Evolutionary conservation across 345 rosid species (phyloP), one percentile per base, ranked within the genome.

Genomic region (Murraya koenigii): DNA sequence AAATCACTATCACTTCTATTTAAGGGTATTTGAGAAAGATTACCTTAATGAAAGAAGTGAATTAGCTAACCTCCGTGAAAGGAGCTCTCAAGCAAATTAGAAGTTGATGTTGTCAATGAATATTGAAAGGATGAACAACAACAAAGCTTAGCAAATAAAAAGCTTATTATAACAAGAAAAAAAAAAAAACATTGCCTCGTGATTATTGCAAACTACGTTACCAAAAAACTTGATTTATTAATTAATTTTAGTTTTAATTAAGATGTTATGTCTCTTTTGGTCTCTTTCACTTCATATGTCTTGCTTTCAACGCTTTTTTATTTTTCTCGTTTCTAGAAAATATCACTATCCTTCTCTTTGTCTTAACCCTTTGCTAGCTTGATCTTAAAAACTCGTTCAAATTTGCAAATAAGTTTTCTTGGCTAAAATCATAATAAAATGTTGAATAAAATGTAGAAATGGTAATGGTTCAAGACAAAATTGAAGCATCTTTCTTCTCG

Each of bases 161-260:
- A 7, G 20, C 14, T 71, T 35, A 1, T 25, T 54, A 19, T 56
- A 13, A 23, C 11, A 4, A 55, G 7, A 26, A 67, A 14, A 54
- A 32, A 17, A 69, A 66, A 81, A 60, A 60, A 54, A 64, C 5
- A 35, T 20, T 66, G 70, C 32, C 62, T 84, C 80, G 82, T 81
- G 85, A 79, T 79, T 74, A 78, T 80, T 88, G 91, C 84, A 85
- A 88, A 85, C 86, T 69, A 85, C 83, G 86, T 35, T 38, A 39
- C 6, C 39, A 7, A 32, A 7, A 32, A 59, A 60, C 64, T 8
- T 20, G 35, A 19, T 55, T 73, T 36, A 47, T 75, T 76, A 56
- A 80, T 71, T 78, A 75, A 28, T 68, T 78, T 39, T 39, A 1
- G 44, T 9, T 70, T 76, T 49, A 61, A 63, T 69, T 58, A 81